Evolutionary conservation across 1,139 yeast genomes (phyloP), one percentile per base, ranked within the genome.

Genomic region (Nakaseomyces sp.): DNA sequence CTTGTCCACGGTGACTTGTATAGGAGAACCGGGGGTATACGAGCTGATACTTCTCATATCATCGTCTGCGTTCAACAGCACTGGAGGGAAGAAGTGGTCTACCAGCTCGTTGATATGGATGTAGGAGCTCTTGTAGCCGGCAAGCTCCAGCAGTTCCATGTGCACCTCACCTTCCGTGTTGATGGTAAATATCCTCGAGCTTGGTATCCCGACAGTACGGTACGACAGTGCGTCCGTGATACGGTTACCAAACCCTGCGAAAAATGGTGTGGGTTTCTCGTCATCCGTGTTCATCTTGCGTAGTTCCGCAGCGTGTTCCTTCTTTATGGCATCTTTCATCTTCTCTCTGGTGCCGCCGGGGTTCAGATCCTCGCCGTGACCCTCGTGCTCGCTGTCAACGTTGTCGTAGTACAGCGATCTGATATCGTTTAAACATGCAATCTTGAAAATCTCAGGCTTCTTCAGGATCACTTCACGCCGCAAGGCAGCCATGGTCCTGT

Each of bases 141-240:
- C 95, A 57, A 93, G 71, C 61, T 93, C 97, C 46, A 93, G 71
- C 53, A 93, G 73, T 65, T 93, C 98, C 95, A 93, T 83, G 68
- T 87, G 96, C 28, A 93, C 98, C 54, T 93, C 98, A 2, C 97
- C 96, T 50, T 86, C 87, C 0, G 97, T 91, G 57, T 93, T 91
- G 54, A 93, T 93, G 4, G 99, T 93, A 62, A 93, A 93, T 40
- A 93, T 89, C 50, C 96, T 73, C 36, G 96, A 93, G 26, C 95
- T 81, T 2, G 98, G 98, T 7, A 93, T 86, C 10, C 93, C 88
- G 4, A 91, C 98, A 10, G 91, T 83, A 55, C 98, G 72, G 63
- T 93, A 93, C 47, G 96, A 86, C 45, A 93, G 74, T 5, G 98
- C 98, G 67, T 93, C 99, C 0, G 99, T 93, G 48, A 93, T 91